A percentile compares a stretch with the other conserved stretches of the same genome.
phyloP scores from a whole-genome alignment of 495 filamentous ascomycete species.

The Hyaloscypha finlandica region DNA sequence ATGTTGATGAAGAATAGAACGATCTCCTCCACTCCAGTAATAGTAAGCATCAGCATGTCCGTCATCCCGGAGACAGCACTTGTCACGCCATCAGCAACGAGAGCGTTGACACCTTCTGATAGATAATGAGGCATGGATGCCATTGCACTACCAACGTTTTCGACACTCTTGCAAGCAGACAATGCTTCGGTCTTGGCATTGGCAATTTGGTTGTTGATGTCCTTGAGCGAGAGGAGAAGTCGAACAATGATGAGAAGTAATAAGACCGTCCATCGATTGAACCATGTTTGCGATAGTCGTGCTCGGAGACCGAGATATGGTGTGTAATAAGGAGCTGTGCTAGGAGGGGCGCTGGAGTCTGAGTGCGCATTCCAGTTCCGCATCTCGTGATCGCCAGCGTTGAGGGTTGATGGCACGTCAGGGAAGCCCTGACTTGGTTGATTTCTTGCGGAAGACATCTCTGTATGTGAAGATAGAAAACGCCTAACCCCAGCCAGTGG shows the following conservation, averaged over 20 bases:
- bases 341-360: conserved; percentile 8
- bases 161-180: conserved; percentile 86
- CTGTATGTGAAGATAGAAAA: conserved; percentile 31
- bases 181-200: conserved; percentile 79
- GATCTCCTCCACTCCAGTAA: conserved; percentile 84
- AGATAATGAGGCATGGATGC: conserved; percentile 97
- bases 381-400: conserved; percentile 35
- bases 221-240: conserved; percentile 69
- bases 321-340: conserved; percentile 54
- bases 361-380: conserved; percentile 20
- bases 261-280: conserved; percentile 96
- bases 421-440: conserved; percentile 36
- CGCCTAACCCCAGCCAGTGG: conserved; percentile 39
- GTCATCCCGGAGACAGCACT: conserved; percentile 75
- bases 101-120: conserved; percentile 80
- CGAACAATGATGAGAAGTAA: conserved; percentile 81
- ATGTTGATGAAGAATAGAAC: conserved; percentile 89
- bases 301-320: conserved; percentile 91
- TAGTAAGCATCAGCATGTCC: conserved; percentile 69
- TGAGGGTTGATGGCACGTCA: conserved; percentile 35
- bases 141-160: conserved; percentile 92
- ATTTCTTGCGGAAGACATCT: conserved; percentile 37
- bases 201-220: conserved; percentile 69
- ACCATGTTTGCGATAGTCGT: conserved; percentile 90
- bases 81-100: conserved; percentile 76